These are phyloP conservation scores for Psilocybe mexicana DNA, from an alignment of 1,284 basidiomycete genomes.

Conservation along the genomic window DNA sequence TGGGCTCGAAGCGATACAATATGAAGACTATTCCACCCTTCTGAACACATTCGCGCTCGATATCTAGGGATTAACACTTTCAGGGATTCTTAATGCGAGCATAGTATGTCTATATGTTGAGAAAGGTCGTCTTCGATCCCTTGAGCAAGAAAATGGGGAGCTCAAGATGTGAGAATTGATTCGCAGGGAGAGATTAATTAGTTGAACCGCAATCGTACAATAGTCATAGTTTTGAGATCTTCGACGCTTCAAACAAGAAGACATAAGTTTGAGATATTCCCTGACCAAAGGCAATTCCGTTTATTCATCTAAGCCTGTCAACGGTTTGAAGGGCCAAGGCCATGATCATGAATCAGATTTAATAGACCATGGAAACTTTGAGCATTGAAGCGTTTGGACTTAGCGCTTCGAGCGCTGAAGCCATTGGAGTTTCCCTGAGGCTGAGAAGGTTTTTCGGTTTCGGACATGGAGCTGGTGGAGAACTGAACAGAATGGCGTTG, in stretches of 20 bases:
- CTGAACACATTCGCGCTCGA: slow-evolving; percentile 29
- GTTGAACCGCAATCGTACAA: slow-evolving; percentile 14
- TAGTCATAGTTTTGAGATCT: slow-evolving; percentile 25
- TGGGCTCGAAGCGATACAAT: slow-evolving; percentile 32
- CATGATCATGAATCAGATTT: not conserved
- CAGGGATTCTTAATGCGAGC: slow-evolving; percentile 25
- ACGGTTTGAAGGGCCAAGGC: slow-evolving; percentile 1
- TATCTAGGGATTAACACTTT: slow-evolving; percentile 26
- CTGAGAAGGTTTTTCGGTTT: slow-evolving; percentile 21
- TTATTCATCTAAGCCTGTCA: slow-evolving; percentile 11
- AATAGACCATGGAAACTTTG: slow-evolving; percentile 1
- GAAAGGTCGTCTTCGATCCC: slow-evolving; percentile 18
- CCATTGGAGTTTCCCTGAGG: slow-evolving; percentile 21
- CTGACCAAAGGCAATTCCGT: slow-evolving; percentile 23
- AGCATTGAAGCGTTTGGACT: slow-evolving; percentile 13
- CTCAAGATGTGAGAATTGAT: not conserved
- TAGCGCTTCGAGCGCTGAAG: slow-evolving; percentile 20
- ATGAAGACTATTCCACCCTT: slow-evolving; percentile 33
- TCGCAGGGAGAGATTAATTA: not conserved
- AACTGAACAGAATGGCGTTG: slow-evolving; percentile 15
- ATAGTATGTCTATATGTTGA: slow-evolving; percentile 26
- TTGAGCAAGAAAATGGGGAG: slow-evolving; percentile 22
- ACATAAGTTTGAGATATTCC: slow-evolving; percentile 22
- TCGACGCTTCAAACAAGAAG: slow-evolving; percentile 14
- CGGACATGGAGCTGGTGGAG: slow-evolving; percentile 21